Evolutionary conservation across 306 rosid species (phyloP), one percentile per base, ranked within the genome.

Genomic region (Citrullus colocynthis): DNA sequence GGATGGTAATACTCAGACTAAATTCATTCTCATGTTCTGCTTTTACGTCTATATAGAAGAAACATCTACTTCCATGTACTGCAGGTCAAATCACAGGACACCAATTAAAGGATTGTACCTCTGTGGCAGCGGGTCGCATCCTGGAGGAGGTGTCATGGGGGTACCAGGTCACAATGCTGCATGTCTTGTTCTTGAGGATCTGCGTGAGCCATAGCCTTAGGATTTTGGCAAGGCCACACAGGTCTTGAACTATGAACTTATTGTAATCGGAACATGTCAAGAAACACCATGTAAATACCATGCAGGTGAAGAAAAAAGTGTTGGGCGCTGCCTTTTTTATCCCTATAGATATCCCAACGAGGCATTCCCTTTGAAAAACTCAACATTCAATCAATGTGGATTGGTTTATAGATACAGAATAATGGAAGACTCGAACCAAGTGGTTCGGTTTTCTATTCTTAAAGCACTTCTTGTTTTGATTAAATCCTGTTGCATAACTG

Each of bases 131-230:
- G 98, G 96, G 36, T 85, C 95, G 18, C 98, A 94, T 84, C 98
- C 98, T 3, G 98, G 98, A 0, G 98, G 98, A 16, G 98, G 98
- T 17, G 97, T 94, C 76, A 92, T 94, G 97, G 97, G 97, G 7
- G 97, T 97, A 48, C 92, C 98, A 0, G 97, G 97, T 59, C 96
- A 89, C 63, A 94, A 94, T 67, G 95, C 96, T 42, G 97, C 97
- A n/a, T 86, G n/a, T 16, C 12, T 88, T 37, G 95, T 86, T 84
- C 93, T 95, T 63, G 85, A 85, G 82, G 92, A 92, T 63, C 60
- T 86, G 44, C 84, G 77, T 59, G 81, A 82, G 76, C 78, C 64
- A 10, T 74, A 51, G 14, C 56, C 6, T 60, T 59, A 7, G 52
- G 28, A 76, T 76, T 56, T 34, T 16, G 39, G 2, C 24, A 2